phyloP scores from a whole-genome alignment of 345 rosid genomes.

The Ricinus communis region DNA sequence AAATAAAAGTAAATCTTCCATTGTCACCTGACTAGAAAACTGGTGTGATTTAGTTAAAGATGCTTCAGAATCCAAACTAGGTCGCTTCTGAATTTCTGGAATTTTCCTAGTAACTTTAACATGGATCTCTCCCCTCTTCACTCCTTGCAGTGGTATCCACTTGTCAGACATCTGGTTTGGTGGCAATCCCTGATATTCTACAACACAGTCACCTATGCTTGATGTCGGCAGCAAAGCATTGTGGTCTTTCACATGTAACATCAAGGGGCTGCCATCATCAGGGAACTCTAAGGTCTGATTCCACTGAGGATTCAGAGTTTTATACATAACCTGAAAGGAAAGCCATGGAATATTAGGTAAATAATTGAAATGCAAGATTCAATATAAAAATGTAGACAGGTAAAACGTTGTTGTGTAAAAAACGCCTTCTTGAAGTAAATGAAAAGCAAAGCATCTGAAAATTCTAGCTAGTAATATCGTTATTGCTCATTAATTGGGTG shows the following conservation, averaged over 20 bases:
- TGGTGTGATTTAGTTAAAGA: conserved; percentile 58
- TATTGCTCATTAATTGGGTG: too few relatives aligned
- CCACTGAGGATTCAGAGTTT: conserved; percentile 81
- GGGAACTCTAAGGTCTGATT: conserved; percentile 89
- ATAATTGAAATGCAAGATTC: background rate
- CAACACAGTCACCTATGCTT: conserved; percentile 78
- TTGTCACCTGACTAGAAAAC: conserved; percentile 52
- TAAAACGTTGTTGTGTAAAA: background rate
- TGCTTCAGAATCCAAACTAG: conserved; percentile 52
- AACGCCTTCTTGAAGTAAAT: too few relatives aligned
- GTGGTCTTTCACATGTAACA: conserved; percentile 83
- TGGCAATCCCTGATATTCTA: conserved; percentile 82
- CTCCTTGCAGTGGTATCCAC: conserved; percentile 99
- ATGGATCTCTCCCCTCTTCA: conserved; percentile 80
- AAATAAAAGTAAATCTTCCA: background rate
- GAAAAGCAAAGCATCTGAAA: too few relatives aligned
- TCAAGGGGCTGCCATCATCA: conserved; percentile 71
- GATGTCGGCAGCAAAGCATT: conserved; percentile 81
- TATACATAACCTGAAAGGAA: conserved; percentile 62
- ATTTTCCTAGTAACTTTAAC: conserved; percentile 72
- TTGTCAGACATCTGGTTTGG: conserved; percentile 78
- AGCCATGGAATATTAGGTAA: conserved; percentile 6
- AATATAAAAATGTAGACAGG: background rate
- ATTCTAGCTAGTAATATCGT: too few relatives aligned
- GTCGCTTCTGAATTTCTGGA: conserved; percentile 49